Evolutionary conservation across 176 grass and related monocot species (phyloP), one percentile per base, ranked within the genome.

Genomic region (Oryza australiensis): DNA sequence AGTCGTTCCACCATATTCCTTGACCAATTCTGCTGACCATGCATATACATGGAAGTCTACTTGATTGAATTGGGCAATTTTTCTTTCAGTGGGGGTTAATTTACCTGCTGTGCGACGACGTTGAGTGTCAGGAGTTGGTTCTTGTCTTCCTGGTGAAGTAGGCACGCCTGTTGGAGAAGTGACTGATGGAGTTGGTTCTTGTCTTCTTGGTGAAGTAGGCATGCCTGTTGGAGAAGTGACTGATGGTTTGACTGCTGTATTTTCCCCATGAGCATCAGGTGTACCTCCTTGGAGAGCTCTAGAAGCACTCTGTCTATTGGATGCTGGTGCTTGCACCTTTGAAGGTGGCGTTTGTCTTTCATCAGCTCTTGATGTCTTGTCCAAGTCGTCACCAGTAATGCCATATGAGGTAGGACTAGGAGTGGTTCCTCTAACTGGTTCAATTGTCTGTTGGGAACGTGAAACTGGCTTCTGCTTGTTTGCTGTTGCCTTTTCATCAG

Each of bases 321-420:
- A 79, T 73, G 68, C 34, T 83, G 68, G 79, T 87, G 28, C 55
- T 82, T 38, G 72, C 72, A 23, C 40, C 77, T 32, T 15, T 45
- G 42, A 60, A 59, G 80, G 26, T 72, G 26, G 0, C 53, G 66
- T 33, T 65, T 75, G 46, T 40, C 46, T 76, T 76, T 75, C 72
- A 84, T 76, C 72, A 40, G 15, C 16, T 12, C 27, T 67, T 57
- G 77, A 24, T 67, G 12, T 38, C 22, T 20, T 86, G 62, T 41
- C 29, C 66, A 62, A 80, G 5, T 59, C 64, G 60, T 80, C 77
- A 33, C 8, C 62, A 24, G 33, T 48, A 59, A 18, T 72, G 42
- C 29, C 66, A 78, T 32, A 5, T 34, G 40, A 45, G 27, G 26
- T 35, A 68, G 24, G 83, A 55, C 18, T 35, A 68, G 24, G 83